Base-by-base conservation (phyloP, 1,284 basidiomycete genomes). In the Malassezia psittaci region DNA sequence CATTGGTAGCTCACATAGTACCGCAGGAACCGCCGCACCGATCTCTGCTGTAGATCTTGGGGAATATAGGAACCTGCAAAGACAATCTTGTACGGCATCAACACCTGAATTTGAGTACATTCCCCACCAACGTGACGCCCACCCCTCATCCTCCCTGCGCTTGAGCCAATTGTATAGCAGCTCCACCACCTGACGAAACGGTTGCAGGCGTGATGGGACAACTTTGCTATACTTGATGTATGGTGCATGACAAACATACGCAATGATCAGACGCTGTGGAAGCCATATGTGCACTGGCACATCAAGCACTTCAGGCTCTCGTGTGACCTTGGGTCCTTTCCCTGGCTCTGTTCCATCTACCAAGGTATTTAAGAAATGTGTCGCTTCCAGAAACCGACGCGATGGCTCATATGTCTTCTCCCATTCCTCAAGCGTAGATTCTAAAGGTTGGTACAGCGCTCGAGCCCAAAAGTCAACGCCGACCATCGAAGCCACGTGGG, bases 191-290 rank as follows among this genome's bases (percentile, higher is more conserved):
- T 9, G 16, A 18, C 45, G 50, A 34, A 57, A 57, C 13, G 55
- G 55, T 47, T 52, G 55, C 29, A 32, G 8, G 15, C 33, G 13
- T 7, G 2, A 6, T 19, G 50, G 50, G 1, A 46, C 19, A 11
- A 3, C 29, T n/a, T 9, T 15, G 4, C 7, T 12, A 6, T 16
- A 18, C 6, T 3, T 5, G 19, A 40, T 19, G 35, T 57, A 57
- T 10, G 55, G 51, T n/a, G 44, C 45, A 45, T 57, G 55, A 21
- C 38, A 44, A 34, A 52, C n/a, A 39, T 52, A 57, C 3, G 41
- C 44, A 16, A 57, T 35, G 1, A 48, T 35, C 7, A 52, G 29
- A 19, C 45, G 51, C 46, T 52, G 55, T 32, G 19, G 24, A 15
- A 49, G 53, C 34, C 53, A 49, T 3, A n/a, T 32, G 40, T 47